Evolutionary conservation across 345 rosid species (phyloP), one percentile per base, ranked within the genome.

Genomic region (Toxicodendron radicans): DNA sequence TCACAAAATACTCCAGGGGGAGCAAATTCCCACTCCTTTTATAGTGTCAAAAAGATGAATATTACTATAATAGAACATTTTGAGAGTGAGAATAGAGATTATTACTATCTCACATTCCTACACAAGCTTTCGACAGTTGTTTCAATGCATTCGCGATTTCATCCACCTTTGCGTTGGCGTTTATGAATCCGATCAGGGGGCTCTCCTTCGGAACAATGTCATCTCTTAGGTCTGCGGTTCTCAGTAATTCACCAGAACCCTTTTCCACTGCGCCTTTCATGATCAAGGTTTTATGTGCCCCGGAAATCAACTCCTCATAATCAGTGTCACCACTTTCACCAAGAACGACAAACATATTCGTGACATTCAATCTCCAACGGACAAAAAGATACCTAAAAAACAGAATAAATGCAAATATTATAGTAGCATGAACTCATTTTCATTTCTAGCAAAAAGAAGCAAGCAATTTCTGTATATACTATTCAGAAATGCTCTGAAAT

Each of bases 241-340:
- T 79, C 49, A 87, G 90, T 76, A 92, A 78, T 43, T 83, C 91
- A 49, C 87, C 92, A 0, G 92, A 92, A 18, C 97, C 95, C 57
- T 82, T 81, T 8, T 75, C 58, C 73, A 87, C 96, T 3, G 78
- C 79, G 3, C 87, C 91, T 66, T 91, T 89, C 75, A 92, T 68
- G 57, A 95, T 82, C 75, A 95, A 68, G 7, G 91, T 91, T 84
- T 87, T 92, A 70, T 95, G 99, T 20, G 93, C 80, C 2, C 99
- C 99, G 1, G 94, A 84, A 41, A 92, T 91, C 82, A 95, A 62
- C 48, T 92, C 97, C 65, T 95, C 97, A 1, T 90, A 87, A 76
- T 95, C 99, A 0, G 93, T 91, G 81, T 95, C 99, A 0, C 99
- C 98, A 0, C 72, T 83, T 79, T 92, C 99, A 1, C 99, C 99